Conservation (phyloP, 1,139 yeast species). For the Geotrichum cucujoidarum region DNA sequence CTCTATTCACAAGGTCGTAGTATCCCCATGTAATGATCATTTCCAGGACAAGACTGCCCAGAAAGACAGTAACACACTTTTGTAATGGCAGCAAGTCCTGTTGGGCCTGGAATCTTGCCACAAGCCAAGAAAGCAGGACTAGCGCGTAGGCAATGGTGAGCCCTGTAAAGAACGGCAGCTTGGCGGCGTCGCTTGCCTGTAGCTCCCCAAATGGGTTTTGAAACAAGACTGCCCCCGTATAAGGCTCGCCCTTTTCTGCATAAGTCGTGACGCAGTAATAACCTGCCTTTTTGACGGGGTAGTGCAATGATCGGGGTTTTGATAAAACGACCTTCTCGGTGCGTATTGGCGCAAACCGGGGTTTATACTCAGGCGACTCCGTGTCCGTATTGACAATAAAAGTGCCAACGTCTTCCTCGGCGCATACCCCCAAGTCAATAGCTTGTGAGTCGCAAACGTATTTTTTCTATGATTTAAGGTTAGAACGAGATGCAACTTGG, state of each 20-base stretch:
- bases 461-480: conserved; percentile 31
- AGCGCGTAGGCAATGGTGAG: conserved; percentile 78
- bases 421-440: conserved; percentile 52
- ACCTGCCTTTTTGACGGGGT: conserved; percentile 69
- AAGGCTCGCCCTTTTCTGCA: conserved; percentile 39
- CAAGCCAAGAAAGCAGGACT: conserved; percentile 73
- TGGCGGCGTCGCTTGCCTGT: conserved; percentile 86
- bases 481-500: conserved; percentile 12
- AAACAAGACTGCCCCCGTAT: conserved; percentile 63
- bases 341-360: conserved; percentile 52
- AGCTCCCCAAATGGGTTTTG: conserved; percentile 89
- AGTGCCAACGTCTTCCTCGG: conserved; percentile 49
- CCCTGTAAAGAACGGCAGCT: conserved; percentile 81
- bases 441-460: conserved; percentile 75
- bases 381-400: conserved; percentile 52
- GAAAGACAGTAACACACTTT: conserved; percentile 79
- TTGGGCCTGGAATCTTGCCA: conserved; percentile 80
- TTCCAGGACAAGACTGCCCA: conserved; percentile 75
- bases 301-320: conserved; percentile 58
- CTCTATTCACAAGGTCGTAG: conserved; percentile 74
- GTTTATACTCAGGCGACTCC: conserved; percentile 20
- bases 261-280: conserved; percentile 84
- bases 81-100: conserved; percentile 86
- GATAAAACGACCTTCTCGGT: conserved; percentile 51
- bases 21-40: conserved; percentile 87